A percentile compares a stretch with the other conserved stretches of the same genome.
Conservation (phyloP, 2,329 filamentous ascomycete species). For the Dactylellina drechsleri region DNA sequence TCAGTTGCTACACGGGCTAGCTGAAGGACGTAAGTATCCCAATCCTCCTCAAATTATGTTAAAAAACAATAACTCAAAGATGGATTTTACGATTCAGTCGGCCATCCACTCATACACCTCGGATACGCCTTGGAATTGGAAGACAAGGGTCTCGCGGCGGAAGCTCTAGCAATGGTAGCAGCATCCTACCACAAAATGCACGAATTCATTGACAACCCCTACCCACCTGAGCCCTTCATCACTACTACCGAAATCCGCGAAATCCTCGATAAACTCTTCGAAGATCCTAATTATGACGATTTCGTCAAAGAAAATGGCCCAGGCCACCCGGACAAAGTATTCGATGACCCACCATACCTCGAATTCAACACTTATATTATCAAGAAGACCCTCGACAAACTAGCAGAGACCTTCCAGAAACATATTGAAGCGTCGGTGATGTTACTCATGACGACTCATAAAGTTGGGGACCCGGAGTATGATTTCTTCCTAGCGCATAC, state of each 20-base stretch:
- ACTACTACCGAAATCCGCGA: constrained; percentile 68
- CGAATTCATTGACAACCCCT: constrained; percentile 75
- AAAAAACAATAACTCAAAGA: constrained; percentile 10
- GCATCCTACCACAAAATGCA: constrained; percentile 71
- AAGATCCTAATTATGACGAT: constrained; percentile 76
- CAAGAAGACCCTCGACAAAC: constrained; percentile 6
- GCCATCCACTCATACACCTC: constrained; percentile 25
- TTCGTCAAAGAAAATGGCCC: constrained; percentile 70
- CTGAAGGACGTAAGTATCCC: constrained; percentile 75
- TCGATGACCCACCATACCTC: constrained; percentile 75
- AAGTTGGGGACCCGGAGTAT: constrained; percentile 70
- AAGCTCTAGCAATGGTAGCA: constrained; percentile 78
- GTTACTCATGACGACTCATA: constrained; percentile 69
- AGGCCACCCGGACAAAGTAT: constrained; percentile 74
- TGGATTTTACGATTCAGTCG: constrained; percentile 12
- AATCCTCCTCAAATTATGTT: background rate
- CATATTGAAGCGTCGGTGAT: constrained; percentile 66
- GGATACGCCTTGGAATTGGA: constrained; percentile 86
- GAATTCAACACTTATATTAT: constrained; percentile 34
- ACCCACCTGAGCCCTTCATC: constrained; percentile 47
- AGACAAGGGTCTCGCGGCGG: constrained; percentile 85
- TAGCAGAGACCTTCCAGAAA: constrained; percentile 34
- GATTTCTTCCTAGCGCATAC: constrained; percentile 86
- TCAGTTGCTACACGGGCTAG: constrained; percentile 77
- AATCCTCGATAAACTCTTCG: constrained; percentile 74